Base-by-base conservation (phyloP, 441 rosid genomes). In the Oxalis stricta region DNA sequence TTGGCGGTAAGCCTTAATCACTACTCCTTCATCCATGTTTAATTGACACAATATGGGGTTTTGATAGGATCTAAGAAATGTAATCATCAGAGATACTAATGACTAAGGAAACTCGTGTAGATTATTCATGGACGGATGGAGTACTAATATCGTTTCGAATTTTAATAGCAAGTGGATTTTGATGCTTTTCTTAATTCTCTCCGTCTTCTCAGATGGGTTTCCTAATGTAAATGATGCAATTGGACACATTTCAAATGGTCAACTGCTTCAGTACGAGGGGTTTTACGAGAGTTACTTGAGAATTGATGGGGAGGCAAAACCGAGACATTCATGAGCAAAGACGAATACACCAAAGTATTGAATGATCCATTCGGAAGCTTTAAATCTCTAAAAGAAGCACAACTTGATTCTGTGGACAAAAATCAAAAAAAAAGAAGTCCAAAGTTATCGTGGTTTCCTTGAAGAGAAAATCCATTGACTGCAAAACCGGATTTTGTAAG, bases 391-490 rank as follows among this genome's bases (percentile, higher is more conserved):
- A 47, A 59, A 33, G 62, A 60, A 11, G 60, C 57, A 38, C 48
- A 54, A 30, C 64, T 61, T 56, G 69, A 74, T 12, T 50, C 53
- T 18, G 62, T 47, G 29, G 69, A 66, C 43, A 69, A 56, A 53
- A 61, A 63, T 58, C 77, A 52, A 56, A 78, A 75, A 41, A 69
- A 19, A 63, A 54, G 64, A 83, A 62, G 61, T 76, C 93, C 0
- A 70, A 68, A 17, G 80, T 85, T 23, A 71, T 82, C 41, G 64
- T 69, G 70, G 70, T 85, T 29, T 79, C 89, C 10, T 36, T 85
- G 14, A 70, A 59, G 52, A 72, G 84, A 55, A 76, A 72, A 54
- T 79, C 93, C 16, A 52, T 69, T 8, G 89, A 79, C 21, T 71
- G 60, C 50, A 38, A 66, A 21, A 52, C 79, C 19, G 71, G 67